Conservation (phyloP, 2,329 filamentous ascomycete species). For the Ascochyta viciae-villosae region DNA sequence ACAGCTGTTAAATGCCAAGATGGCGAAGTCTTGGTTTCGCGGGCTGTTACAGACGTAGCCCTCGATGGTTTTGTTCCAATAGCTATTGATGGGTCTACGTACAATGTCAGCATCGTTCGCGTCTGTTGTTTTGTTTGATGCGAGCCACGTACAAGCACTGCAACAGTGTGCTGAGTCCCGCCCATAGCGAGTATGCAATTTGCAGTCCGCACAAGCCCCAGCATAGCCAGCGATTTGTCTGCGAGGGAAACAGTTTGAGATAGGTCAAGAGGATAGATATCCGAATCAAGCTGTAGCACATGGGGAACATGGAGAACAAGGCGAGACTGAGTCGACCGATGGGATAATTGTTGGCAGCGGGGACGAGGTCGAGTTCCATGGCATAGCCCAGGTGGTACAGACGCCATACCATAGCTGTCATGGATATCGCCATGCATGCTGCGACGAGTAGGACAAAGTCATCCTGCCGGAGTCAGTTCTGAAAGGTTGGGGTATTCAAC, state of each 20-base stretch:
- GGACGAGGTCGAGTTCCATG: constrained; percentile 1
- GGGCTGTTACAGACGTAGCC: constrained; percentile 16
- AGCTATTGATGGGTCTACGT: constrained; percentile 11
- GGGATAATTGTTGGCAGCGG: constrained; percentile 6
- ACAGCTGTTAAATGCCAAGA: constrained; percentile 23
- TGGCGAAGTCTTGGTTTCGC: constrained; percentile 17
- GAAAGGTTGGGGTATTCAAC: neutral
- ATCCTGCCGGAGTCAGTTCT: constrained; percentile 5
- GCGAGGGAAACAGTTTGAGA: constrained; percentile 19
- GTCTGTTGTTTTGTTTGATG: neutral
- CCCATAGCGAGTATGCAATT: constrained; percentile 9
- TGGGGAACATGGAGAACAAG: constrained; percentile 17
- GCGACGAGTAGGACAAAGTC: constrained; percentile 11
- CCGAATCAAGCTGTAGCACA: constrained; percentile 18
- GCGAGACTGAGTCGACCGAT: constrained; percentile 15
- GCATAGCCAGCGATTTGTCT: constrained; percentile 22
- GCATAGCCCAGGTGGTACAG: constrained; percentile 14
- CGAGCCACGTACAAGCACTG: constrained; percentile 9
- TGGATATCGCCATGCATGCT: constrained; percentile 4
- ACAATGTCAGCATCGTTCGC: neutral
- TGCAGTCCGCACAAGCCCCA: constrained; percentile 14
- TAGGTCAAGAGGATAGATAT: constrained; percentile 22
- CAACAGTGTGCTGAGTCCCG: constrained; percentile 6
- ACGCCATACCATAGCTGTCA: constrained; percentile 16
- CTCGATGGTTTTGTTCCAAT: constrained; percentile 14